phyloP scores from a whole-genome alignment of 75 land plant genomes.

The Ceratopteris richardii region DNA sequence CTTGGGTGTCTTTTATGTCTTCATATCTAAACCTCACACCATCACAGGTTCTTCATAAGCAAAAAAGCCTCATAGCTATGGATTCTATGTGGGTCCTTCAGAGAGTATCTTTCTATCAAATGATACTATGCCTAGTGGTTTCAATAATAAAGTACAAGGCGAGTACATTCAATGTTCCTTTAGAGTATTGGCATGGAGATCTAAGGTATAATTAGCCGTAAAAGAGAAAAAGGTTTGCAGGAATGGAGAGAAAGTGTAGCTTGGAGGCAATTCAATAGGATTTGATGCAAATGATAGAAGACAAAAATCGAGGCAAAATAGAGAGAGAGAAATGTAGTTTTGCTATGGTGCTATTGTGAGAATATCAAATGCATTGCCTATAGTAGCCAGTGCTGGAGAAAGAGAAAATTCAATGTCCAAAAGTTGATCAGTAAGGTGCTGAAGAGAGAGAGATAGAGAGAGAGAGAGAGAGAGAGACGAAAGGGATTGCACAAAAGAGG shows the following conservation, averaged over 20 bases:
- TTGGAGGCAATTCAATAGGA: conserved; percentile 42
- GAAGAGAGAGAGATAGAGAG: no score
- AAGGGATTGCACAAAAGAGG: no score
- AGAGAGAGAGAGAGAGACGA: no score
- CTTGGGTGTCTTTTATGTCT: conserved; percentile 4
- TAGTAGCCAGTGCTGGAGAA: no score
- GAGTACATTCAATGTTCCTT: conserved; percentile 54
- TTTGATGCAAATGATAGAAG: no score
- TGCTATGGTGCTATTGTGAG: no score
- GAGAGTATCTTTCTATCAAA: conserved; percentile 73
- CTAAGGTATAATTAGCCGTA: conserved; percentile 66
- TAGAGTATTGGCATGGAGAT: conserved; percentile 66
- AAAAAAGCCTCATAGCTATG: conserved; percentile 90
- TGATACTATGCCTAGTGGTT: conserved; percentile 73
- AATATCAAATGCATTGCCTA: no score
- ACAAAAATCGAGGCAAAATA: no score
- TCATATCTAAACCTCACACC: conserved; percentile 34
- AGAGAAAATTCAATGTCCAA: no score
- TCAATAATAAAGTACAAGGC: conserved; percentile 32
- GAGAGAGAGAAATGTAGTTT: no score
- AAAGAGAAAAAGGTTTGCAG: conserved; percentile 75
- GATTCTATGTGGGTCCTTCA: conserved; percentile 60
- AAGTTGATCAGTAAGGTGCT: no score
- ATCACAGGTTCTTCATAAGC: conserved; percentile 65
- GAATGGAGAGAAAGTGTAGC: conserved; percentile 61